Percentiles rank a stretch among this genome's conserved stretches.
Evolutionary conservation across 768 basidiomycete genomes (phyloP).

Genomic region (Leccinellum rugosiceps): DNA sequence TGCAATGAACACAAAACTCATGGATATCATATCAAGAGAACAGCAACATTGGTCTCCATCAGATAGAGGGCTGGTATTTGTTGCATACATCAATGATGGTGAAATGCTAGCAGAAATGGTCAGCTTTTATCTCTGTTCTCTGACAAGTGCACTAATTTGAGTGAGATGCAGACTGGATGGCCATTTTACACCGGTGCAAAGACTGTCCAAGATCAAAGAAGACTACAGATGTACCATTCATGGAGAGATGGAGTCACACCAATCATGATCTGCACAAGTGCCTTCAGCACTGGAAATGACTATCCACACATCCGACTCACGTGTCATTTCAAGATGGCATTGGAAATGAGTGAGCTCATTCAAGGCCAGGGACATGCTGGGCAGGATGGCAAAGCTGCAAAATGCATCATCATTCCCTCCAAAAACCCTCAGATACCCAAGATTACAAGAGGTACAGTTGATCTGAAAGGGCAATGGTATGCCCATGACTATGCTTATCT

Average conservation of each 20-base stretch:
- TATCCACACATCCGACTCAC: neutral
- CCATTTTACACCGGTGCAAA: neutral
- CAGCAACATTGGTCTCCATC: too few species aligned
- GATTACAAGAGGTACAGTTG: neutral
- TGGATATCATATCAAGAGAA: too few species aligned
- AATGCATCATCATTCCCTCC: neutral
- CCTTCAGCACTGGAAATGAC: neutral
- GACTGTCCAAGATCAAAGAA: too few species aligned
- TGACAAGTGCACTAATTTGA: too few species aligned
- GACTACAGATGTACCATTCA: neutral
- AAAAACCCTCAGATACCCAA: neutral
- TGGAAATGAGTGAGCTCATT: neutral
- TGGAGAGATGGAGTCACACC: neutral
- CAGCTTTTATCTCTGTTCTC: neutral
- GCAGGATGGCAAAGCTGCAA: neutral
- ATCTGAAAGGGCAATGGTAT: neutral
- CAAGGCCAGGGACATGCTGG: neutral
- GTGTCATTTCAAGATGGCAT: neutral
- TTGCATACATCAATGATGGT: neutral
- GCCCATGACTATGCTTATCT: neutral
- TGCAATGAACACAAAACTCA: too few species aligned
- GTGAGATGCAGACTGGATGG: neutral
- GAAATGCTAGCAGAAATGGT: neutral
- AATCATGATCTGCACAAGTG: neutral
- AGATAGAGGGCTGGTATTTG: neutral